phyloP scores from a whole-genome alignment of 495 filamentous ascomycete genomes.

The Hypoxylon perforatum region DNA sequence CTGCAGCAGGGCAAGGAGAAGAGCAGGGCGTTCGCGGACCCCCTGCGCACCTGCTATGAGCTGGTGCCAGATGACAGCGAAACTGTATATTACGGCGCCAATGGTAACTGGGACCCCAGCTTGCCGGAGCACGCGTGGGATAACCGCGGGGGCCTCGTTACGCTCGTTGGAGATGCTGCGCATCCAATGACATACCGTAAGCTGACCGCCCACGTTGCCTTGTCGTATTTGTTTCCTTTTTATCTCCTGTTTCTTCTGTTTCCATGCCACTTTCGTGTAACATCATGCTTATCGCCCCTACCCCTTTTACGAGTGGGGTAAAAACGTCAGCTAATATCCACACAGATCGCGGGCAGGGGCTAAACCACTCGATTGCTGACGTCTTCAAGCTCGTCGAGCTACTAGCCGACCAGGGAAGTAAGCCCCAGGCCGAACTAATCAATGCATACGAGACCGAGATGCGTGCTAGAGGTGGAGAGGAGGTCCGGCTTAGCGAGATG shows the following conservation, averaged over 20 bases:
- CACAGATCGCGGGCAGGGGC: slow-evolving; percentile 64
- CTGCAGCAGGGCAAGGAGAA: slow-evolving; percentile 50
- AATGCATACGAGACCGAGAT: slow-evolving; percentile 61
- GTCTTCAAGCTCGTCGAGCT: slow-evolving; percentile 54
- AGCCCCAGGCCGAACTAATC: slow-evolving; percentile 43
- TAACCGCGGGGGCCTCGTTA: slow-evolving; percentile 60
- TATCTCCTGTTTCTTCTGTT: neutral
- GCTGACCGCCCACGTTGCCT: slow-evolving; percentile 30
- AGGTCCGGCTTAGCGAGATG: slow-evolving; percentile 52
- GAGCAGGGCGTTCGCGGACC: slow-evolving; percentile 49
- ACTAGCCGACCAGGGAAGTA: slow-evolving; percentile 36
- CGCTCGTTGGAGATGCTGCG: slow-evolving; percentile 67
- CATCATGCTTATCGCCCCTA: no score
- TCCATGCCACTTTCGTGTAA: neutral
- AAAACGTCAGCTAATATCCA: no score
- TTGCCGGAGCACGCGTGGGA: slow-evolving; percentile 55
- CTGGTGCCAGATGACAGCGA: slow-evolving; percentile 57
- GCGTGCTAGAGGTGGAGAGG: slow-evolving; percentile 57
- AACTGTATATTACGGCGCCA: slow-evolving; percentile 48
- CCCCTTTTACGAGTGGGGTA: no score
- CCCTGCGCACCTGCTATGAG: slow-evolving; percentile 53
- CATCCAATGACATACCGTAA: slow-evolving; percentile 69
- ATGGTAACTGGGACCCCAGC: slow-evolving; percentile 55
- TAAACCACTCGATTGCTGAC: slow-evolving; percentile 61
- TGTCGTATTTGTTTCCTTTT: neutral